Conservation (phyloP, 2,329 filamentous ascomycete species). For the Neofusicoccum kwambonambiense region DNA sequence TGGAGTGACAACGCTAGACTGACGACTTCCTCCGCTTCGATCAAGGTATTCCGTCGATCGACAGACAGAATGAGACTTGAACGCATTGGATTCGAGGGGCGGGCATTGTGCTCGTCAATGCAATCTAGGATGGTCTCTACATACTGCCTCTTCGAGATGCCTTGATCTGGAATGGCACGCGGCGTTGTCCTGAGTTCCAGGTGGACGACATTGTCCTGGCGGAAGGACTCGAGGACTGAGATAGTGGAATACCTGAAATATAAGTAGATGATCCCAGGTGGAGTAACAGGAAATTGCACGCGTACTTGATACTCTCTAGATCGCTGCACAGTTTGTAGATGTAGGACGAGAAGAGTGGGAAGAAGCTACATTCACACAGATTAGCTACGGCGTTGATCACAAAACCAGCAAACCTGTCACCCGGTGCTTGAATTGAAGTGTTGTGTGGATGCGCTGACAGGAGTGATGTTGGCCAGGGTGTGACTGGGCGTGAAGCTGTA, state of each 20-base stretch:
- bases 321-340: constrained; percentile 75
- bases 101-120: constrained; percentile 55
- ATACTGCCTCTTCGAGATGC: constrained; percentile 63
- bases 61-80: constrained; percentile 71
- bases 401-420: neutral
- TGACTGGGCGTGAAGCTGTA: no score
- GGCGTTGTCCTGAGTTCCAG: constrained; percentile 81
- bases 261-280: neutral
- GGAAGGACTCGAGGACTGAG: constrained; percentile 59
- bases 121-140: constrained; percentile 63
- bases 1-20: constrained; percentile 60
- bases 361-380: constrained; percentile 55
- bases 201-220: constrained; percentile 70
- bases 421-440: neutral
- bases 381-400: neutral
- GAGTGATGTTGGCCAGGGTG: no score
- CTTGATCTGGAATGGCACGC: constrained; percentile 55
- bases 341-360: constrained; percentile 73
- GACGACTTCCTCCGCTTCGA: constrained; percentile 63
- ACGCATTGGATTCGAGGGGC: constrained; percentile 47
- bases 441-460: no score
- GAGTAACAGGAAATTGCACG: constrained; percentile 36
- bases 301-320: constrained; percentile 57
- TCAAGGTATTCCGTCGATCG: constrained; percentile 62
- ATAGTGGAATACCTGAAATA: constrained; percentile 60